Evolutionary conservation across 768 basidiomycete species (phyloP), one percentile per base, ranked within the genome.

Genomic region (Tylopilus subfusipes): DNA sequence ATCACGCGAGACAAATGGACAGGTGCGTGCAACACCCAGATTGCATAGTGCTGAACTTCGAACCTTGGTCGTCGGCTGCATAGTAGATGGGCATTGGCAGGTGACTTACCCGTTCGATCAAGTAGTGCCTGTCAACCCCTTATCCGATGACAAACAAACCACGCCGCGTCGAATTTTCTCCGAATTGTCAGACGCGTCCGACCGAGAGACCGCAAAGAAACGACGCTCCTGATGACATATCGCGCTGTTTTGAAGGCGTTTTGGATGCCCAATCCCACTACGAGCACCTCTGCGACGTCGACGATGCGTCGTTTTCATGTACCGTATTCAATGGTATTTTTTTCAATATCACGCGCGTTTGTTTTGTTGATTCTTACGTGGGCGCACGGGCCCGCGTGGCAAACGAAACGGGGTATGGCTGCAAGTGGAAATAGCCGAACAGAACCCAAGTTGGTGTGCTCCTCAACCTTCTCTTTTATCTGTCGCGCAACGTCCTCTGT

Each of bases 381-480:
- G 65, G 62, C 60, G 69, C 69, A 71, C 69, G 71, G 69, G 69
- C 71, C 69, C 69, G 67, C 69, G 69, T 71, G 69, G 69, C 69
- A 72, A 70, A 68, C 60, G 64, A 68, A 71, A 71, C 58, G 68
- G 66, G 66, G 68, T 64, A 66, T 69, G 69, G 68, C 69, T 72
- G 53, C 65, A 68, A 62, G 61, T 71, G 69, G 69, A 71, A 71
- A 71, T 72, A 71, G 67, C 69, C 71, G 69, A 72, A 62, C 71
- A 64, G 63, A 71, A 69, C 71, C 69, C 64, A 67, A 68, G 65
- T 72, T 71, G 69, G 69, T 62, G 68, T 68, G 63, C 61, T 72
- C 71, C 69, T 72, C 71, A 71, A 69, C 71, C 69, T 69, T 63
- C 65, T 67, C 71, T 71, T 70, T 69, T 69, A 72, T 71, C 69